Percentiles rank a stretch among this genome's conserved stretches.
phyloP scores from a whole-genome alignment of 2,329 filamentous ascomycete genomes.

The Trichoderma sp. region DNA sequence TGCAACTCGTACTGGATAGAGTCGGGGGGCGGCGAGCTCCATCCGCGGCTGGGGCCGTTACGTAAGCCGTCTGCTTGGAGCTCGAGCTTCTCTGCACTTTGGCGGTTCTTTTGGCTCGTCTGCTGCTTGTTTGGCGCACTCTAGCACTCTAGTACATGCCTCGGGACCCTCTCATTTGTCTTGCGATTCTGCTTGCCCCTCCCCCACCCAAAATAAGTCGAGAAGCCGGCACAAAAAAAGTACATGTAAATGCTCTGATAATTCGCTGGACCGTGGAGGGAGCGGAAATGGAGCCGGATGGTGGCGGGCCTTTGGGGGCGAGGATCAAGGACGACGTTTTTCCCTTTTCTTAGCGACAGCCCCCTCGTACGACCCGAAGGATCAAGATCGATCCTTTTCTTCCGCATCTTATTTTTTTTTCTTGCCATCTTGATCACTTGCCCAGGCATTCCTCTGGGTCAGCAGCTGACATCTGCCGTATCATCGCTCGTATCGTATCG shows the following conservation, averaged over 20 bases:
- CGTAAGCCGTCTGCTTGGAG: constrained; percentile 23
- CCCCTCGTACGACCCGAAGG: not conserved
- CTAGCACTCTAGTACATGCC: not conserved
- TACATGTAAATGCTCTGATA: not conserved
- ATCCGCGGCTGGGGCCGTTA: constrained; percentile 26
- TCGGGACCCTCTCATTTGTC: not conserved
- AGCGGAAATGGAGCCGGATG: constrained; percentile 8
- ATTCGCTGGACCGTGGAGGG: not conserved
- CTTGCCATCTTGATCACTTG: not conserved
- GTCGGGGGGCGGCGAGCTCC: constrained; percentile 37
- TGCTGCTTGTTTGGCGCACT: not conserved
- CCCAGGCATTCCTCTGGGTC: constrained; percentile 1
- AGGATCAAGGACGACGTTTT: not conserved
- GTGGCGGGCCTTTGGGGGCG: not conserved
- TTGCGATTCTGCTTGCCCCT: not conserved
- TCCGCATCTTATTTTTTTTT: not conserved
- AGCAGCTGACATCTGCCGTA: not conserved
- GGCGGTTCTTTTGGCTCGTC: not conserved
- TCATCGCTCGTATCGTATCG: not conserved
- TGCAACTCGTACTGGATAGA: too few relatives aligned
- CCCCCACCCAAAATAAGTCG: not conserved
- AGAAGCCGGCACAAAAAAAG: not conserved
- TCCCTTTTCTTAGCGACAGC: not conserved
- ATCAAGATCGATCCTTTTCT: constrained; percentile 13
- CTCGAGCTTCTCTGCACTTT: not conserved